Evolutionary conservation across 352 stramenopile species (phyloP), one percentile per base, ranked within the genome.

Genomic region (Lagenidium sp.): DNA sequence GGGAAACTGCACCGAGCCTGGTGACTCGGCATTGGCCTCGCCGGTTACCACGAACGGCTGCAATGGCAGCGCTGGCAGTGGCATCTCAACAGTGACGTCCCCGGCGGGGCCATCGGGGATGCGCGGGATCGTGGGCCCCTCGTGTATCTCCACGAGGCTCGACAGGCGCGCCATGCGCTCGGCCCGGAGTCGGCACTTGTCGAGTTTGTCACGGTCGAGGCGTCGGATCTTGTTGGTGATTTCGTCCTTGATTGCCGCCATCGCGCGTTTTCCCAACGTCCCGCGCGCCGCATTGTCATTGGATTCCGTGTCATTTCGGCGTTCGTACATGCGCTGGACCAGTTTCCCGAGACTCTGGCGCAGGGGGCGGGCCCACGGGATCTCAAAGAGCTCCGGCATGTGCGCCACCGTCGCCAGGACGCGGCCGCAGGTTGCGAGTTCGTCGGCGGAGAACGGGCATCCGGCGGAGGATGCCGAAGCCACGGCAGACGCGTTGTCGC

Each of bases 41-140:
- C 68, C n/a, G n/a, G n/a, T n/a, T n/a, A n/a, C n/a, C n/a, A n/a
- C n/a, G 81, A 13, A 66, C 49, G 1, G 55, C 50, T 6, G 51
- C 56, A 1, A 40, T 53, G 24, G 55, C 26, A 75, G 44, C 29
- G 75, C 36, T 12, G 22, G 18, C 11, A 20, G 50, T 4, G 65
- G 65, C 4, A 51, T 60, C 45, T 77, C 60, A 6, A 57, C 62
- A 15, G 64, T 41, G 19, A 80, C 55, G 23, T 85, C 75, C 26
- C 63, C 68, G 1, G 68, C 80, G 7, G 83, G 72, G 4, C 93
- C 93, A 60, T 98, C 90, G 0, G 93, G 83, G 43, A 97, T 85
- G 54, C 97, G 75, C 25, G 82, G 79, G 19, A 85, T 25, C 11
- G 32, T 15, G 24, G 30, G 19, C 36, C 72, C 41, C 25, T 80